A percentile compares a stretch with the other conserved stretches of the same genome.
phyloP scores from a whole-genome alignment of 345 rosid genomes.

The Citrus hindsii region DNA sequence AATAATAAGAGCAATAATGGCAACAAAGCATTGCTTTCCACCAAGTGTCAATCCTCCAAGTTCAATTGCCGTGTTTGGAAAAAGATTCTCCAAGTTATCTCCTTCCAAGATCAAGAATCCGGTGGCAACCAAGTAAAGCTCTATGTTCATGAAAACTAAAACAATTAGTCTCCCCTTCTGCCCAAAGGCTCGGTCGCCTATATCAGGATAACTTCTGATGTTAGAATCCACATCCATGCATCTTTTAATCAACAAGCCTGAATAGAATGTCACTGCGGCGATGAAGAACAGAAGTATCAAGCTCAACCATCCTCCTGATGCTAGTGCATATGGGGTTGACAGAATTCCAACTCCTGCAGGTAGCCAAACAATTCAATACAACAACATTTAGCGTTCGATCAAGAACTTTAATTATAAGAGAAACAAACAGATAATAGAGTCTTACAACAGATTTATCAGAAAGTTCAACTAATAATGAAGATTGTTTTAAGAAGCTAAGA shows the following conservation, averaged over 20 bases:
- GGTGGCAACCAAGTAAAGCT: slow-evolving; percentile 77
- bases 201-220: slow-evolving; percentile 76
- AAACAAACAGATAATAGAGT: neutral
- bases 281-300: slow-evolving; percentile 51
- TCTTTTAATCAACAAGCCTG: slow-evolving; percentile 67
- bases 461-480: neutral
- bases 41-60: slow-evolving; percentile 42
- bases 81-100: slow-evolving; percentile 65
- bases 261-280: slow-evolving; percentile 60
- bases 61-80: slow-evolving; percentile 45
- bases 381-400: too few relatives aligned
- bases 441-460: neutral
- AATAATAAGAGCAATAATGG: slow-evolving; percentile 60
- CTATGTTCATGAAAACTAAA: slow-evolving; percentile 61
- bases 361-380: neutral
- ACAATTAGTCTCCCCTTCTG: slow-evolving; percentile 53
- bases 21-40: slow-evolving; percentile 55
- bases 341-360: slow-evolving; percentile 80
- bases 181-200: slow-evolving; percentile 80
- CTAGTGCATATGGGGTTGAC: slow-evolving; percentile 76
- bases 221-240: slow-evolving; percentile 72
- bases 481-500: neutral
- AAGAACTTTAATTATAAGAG: too few relatives aligned
- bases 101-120: slow-evolving; percentile 92
- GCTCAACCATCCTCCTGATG: slow-evolving; percentile 95